Conservation (phyloP, 1,284 basidiomycete genomes). For the Pyrrhoderma noxium region DNA sequence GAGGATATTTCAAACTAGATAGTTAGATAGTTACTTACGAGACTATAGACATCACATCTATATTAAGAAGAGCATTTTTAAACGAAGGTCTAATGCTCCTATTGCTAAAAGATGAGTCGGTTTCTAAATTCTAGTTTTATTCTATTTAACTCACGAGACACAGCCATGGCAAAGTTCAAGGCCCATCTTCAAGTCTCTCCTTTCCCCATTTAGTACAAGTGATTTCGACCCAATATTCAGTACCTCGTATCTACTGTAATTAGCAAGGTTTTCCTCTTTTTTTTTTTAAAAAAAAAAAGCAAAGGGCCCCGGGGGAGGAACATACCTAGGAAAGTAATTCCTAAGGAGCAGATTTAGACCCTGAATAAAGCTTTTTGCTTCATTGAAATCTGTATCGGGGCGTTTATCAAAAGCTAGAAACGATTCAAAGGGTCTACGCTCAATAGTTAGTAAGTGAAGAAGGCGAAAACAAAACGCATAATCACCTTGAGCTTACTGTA, state of each 20-base stretch:
- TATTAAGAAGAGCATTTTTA: conserved; percentile 12
- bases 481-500: too few species aligned
- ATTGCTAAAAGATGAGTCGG: background rate
- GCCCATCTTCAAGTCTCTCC: background rate
- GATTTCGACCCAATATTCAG: background rate
- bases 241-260: conserved; percentile 2
- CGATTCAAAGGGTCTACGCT: too few species aligned
- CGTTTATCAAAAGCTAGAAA: too few species aligned
- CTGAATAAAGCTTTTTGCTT: background rate
- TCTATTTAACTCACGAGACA: conserved; percentile 7
- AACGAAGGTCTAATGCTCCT: conserved; percentile 11
- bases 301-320: background rate
- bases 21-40: conserved; percentile 2
- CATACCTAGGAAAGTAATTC: conserved; percentile 3
- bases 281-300: background rate
- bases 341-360: conserved; percentile 8
- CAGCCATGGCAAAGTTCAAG: conserved; percentile 11
- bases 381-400: background rate
- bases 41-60: conserved; percentile 10
- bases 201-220: too few species aligned
- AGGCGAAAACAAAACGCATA: too few species aligned
- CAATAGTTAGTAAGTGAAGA: too few species aligned
- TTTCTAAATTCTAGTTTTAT: background rate
- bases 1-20: background rate
- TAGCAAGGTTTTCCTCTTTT: background rate